These are phyloP conservation scores for Moniliophthora roreri DNA, from an alignment of 1,284 basidiomycete genomes.

Conservation along the genomic window DNA sequence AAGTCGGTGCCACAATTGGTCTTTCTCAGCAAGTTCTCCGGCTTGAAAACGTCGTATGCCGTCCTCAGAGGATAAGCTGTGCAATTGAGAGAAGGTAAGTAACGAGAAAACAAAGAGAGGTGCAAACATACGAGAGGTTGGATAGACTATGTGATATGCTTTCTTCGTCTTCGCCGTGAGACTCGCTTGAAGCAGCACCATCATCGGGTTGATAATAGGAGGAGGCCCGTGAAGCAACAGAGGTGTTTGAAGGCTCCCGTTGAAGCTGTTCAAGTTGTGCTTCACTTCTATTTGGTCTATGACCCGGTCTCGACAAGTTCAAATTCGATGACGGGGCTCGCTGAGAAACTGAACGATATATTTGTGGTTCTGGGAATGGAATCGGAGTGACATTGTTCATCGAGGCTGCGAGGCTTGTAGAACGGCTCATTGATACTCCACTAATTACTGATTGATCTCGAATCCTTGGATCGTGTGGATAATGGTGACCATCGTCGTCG, in stretches of 20 bases:
- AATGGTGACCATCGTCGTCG: slow-evolving; percentile 2
- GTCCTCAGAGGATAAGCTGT: slow-evolving; percentile 62
- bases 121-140: slow-evolving; percentile 44
- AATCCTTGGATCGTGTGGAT: slow-evolving; percentile 5
- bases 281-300: slow-evolving; percentile 47
- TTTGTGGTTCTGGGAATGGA: slow-evolving; percentile 51
- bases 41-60: slow-evolving; percentile 62
- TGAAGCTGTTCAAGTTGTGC: slow-evolving; percentile 22
- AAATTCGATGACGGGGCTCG: slow-evolving; percentile 25
- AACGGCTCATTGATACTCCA: slow-evolving; percentile 5
- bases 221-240: slow-evolving; percentile 31
- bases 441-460: slow-evolving; percentile 12
- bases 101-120: background rate
- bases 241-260: slow-evolving; percentile 31
- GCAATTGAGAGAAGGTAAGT: background rate
- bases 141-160: slow-evolving; percentile 50
- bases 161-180: slow-evolving; percentile 25
- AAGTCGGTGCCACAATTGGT: slow-evolving; percentile 77
- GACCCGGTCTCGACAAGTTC: slow-evolving; percentile 16
- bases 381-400: slow-evolving; percentile 23
- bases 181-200: slow-evolving; percentile 27
- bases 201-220: slow-evolving; percentile 32
- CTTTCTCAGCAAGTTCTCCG: slow-evolving; percentile 55
- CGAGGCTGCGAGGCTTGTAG: background rate
- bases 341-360: slow-evolving; percentile 50